Evolutionary conservation across 2,329 filamentous ascomycete species (phyloP).

Genomic region (Thermothelomyces thermophilus): DNA sequence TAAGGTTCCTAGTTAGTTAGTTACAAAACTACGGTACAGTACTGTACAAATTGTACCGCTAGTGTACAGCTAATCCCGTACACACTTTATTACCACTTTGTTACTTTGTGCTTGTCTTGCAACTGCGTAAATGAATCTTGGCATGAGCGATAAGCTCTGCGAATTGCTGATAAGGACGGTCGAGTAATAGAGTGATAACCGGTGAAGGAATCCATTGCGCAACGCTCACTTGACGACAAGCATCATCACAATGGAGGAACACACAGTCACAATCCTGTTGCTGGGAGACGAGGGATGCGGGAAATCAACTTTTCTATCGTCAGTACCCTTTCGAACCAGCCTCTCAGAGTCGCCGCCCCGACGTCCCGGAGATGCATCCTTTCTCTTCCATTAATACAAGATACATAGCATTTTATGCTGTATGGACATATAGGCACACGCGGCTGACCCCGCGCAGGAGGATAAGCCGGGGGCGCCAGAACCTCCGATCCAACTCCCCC

Average conservation of each 20-base stretch:
- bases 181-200: background rate
- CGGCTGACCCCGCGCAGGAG: constrained; percentile 34
- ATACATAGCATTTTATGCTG: no score
- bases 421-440: background rate
- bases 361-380: no score
- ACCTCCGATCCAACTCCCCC: constrained; percentile 28
- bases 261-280: constrained; percentile 47
- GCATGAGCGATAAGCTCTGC: constrained; percentile 2
- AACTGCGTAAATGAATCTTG: background rate
- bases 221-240: background rate
- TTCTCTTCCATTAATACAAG: no score
- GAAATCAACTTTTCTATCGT: constrained; percentile 58
- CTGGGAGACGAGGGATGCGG: constrained; percentile 55
- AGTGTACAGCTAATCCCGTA: no score
- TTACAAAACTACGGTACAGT: no score
- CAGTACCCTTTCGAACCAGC: constrained; percentile 28
- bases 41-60: no score
- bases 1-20: no score
- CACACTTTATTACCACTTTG: no score
- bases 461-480: constrained; percentile 40
- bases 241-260: constrained; percentile 36
- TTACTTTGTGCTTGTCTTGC: no score
- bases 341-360: no score
- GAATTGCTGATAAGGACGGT: constrained; percentile 4
- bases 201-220: background rate